Evolutionary conservation across 345 rosid species (phyloP).

Genomic region (Salix dunnii): DNA sequence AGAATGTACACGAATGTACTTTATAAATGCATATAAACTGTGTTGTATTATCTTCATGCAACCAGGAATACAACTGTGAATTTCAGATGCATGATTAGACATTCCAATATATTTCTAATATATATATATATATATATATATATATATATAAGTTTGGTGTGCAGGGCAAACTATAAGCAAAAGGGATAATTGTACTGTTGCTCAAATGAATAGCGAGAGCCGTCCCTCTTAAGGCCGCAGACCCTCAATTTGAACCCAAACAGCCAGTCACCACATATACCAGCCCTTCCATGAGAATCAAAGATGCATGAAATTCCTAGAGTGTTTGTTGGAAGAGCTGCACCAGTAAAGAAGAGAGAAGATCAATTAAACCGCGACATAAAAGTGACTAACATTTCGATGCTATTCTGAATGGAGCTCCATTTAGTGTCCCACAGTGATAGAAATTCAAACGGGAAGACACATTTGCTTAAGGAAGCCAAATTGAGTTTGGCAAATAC

Average conservation of each 20-base stretch:
- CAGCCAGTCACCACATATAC: slow-evolving; percentile 94
- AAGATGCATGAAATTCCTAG: slow-evolving; percentile 66
- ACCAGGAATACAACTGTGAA: not conserved
- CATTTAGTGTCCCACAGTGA: too few relatives aligned
- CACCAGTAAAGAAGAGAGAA: slow-evolving; percentile 36
- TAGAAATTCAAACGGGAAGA: too few relatives aligned
- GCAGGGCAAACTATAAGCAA: not conserved
- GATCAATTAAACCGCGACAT: not conserved
- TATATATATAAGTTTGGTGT: too few relatives aligned
- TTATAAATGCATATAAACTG: not conserved
- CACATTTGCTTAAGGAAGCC: too few relatives aligned
- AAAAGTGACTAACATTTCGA: not conserved
- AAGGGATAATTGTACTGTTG: not conserved
- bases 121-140: too few relatives aligned
- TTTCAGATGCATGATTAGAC: not conserved
- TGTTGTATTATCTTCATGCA: not conserved
- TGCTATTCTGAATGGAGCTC: not conserved
- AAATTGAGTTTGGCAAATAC: too few relatives aligned
- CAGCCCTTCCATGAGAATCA: slow-evolving; percentile 83
- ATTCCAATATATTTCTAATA: not conserved
- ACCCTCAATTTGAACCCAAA: slow-evolving; percentile 79
- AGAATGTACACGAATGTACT: not conserved
- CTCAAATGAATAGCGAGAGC: slow-evolving; percentile 76
- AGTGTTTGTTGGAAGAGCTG: slow-evolving; percentile 84
- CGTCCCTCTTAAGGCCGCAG: slow-evolving; percentile 84